phyloP scores from a whole-genome alignment of 1,139 yeast genomes.

The Diutina rugosa region DNA sequence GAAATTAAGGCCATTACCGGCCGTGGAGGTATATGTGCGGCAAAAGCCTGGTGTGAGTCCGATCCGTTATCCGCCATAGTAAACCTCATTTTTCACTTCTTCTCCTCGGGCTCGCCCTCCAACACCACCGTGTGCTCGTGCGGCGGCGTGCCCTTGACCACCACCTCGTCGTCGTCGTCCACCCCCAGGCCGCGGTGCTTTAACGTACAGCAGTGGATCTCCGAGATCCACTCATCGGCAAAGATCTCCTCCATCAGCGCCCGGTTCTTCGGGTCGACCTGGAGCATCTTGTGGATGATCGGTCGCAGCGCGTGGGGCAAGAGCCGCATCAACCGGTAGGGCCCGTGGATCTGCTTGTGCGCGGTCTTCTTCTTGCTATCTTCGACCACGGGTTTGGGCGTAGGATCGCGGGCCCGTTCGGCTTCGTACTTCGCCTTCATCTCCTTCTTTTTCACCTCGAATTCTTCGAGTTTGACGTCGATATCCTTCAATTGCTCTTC shows the following conservation, averaged over 20 bases:
- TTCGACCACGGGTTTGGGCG: constrained; percentile 5
- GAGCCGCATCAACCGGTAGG: constrained; percentile 76
- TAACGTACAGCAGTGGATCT: constrained; percentile 38
- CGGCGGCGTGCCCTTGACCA: constrained; percentile 25
- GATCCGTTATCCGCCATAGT: no score
- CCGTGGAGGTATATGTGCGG: neutral
- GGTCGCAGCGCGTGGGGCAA: constrained; percentile 81
- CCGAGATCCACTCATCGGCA: constrained; percentile 58
- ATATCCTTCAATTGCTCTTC: constrained; percentile 11
- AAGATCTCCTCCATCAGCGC: constrained; percentile 58
- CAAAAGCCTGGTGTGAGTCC: no score
- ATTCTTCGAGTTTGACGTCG: constrained; percentile 25
- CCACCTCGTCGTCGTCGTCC: constrained; percentile 24
- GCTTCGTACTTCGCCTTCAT: constrained; percentile 21
- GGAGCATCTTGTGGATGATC: constrained; percentile 62
- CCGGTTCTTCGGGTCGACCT: constrained; percentile 53
- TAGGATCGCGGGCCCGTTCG: constrained; percentile 5
- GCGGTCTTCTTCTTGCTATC: constrained; percentile 13
- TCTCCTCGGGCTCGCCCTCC: constrained; percentile 8
- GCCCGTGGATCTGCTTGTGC: constrained; percentile 53
- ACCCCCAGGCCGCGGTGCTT: constrained; percentile 9
- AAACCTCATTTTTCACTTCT: neutral
- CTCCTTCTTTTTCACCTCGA: constrained; percentile 22
- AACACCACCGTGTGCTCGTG: constrained; percentile 30
- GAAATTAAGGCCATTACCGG: neutral